These are phyloP conservation scores for Fusarium anthophilum DNA, from an alignment of 2,329 filamentous ascomycete species.

Conservation along the genomic window DNA sequence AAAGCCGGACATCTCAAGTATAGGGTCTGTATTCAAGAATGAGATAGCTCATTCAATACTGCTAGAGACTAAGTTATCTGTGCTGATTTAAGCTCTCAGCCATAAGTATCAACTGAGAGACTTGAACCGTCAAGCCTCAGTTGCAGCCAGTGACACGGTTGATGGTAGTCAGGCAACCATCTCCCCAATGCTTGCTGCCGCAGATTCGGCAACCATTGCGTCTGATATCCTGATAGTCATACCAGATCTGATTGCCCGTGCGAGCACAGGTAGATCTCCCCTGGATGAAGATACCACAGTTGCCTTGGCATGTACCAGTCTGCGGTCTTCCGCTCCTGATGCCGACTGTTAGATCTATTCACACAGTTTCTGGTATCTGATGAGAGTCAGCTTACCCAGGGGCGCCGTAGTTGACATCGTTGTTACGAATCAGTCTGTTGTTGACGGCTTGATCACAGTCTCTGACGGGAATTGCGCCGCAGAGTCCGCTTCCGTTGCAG, in stretches of 20 bases:
- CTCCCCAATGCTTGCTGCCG: neutral
- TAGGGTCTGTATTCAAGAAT: neutral
- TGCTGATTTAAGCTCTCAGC: neutral
- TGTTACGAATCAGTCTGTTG: neutral
- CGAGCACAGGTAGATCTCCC: neutral
- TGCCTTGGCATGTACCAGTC: neutral
- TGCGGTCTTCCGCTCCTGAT: neutral
- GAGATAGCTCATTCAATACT: neutral
- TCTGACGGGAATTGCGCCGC: neutral
- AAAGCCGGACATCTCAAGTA: neutral
- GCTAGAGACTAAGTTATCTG: neutral
- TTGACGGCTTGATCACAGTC: neutral
- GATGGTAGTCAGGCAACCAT: neutral
- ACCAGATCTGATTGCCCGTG: neutral
- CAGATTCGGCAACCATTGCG: neutral
- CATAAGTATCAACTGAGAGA: neutral
- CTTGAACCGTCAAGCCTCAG: neutral
- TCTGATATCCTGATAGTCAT: neutral
- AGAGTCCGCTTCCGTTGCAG: neutral
- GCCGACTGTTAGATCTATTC: neutral
- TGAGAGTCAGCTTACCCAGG: neutral
- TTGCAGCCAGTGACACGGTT: neutral
- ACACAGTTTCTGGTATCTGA: neutral
- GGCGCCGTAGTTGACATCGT: neutral
- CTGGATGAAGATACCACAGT: neutral